A percentile compares a stretch with the other conserved stretches of the same genome.
phyloP scores from a whole-genome alignment of 2,329 filamentous ascomycete species.

The Penicillium glabrum region DNA sequence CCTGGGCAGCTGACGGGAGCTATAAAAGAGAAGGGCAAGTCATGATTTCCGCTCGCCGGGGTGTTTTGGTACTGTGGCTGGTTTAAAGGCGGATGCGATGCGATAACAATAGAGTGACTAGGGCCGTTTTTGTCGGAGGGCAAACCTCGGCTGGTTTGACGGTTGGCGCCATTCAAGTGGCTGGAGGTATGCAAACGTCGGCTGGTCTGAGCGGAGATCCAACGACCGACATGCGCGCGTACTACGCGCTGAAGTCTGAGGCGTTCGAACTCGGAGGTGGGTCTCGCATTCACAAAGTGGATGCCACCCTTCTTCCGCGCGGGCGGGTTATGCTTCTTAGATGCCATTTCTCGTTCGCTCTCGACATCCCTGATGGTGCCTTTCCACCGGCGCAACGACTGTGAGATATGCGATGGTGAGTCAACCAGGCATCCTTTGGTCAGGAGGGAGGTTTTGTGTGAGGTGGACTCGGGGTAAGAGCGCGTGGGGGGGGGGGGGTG shows the following conservation, averaged over 20 bases:
- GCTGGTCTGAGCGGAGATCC: slow-evolving; percentile 37
- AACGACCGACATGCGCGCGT: slow-evolving; percentile 36
- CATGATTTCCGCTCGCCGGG: neutral
- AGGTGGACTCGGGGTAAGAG: neutral
- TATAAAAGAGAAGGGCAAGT: neutral
- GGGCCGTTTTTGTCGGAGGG: neutral
- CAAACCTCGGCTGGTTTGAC: neutral
- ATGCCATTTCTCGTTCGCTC: slow-evolving; percentile 19
- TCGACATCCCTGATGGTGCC: neutral
- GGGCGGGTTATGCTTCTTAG: slow-evolving; percentile 16
- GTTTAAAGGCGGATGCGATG: neutral
- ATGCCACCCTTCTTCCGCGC: slow-evolving; percentile 26
- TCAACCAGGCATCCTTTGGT: neutral
- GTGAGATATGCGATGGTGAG: neutral
- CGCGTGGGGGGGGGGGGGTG: neutral
- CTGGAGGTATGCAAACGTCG: slow-evolving; percentile 18
- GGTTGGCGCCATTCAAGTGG: neutral
- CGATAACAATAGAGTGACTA: neutral
- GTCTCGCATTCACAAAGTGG: slow-evolving; percentile 36
- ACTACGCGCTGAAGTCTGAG: slow-evolving; percentile 29
- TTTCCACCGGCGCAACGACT: neutral
- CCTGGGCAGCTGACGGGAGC: neutral
- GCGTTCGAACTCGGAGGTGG: slow-evolving; percentile 29
- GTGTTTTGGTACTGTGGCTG: neutral
- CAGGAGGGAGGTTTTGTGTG: neutral